Evolutionary conservation across 2,329 filamentous ascomycete species (phyloP), one percentile per base, ranked within the genome.

Genomic region (Aureobasidium melanogenum): DNA sequence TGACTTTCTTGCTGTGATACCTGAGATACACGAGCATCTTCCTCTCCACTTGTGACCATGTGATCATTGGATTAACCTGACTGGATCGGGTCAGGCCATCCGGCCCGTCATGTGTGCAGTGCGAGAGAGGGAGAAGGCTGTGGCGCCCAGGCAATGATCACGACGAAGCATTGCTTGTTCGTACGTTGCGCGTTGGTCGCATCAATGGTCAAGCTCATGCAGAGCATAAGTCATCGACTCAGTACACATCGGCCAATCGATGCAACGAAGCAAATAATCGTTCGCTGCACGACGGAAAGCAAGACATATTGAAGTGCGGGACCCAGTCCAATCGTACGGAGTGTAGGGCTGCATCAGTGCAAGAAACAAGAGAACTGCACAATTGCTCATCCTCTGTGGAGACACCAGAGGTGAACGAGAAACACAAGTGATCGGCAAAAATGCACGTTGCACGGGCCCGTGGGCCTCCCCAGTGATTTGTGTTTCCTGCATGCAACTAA

Each of bases 401-500:
- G 54, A 39, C 39, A 24, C 15, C 19, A n/a, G 32, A 46, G 55
- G 32, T n/a, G 44, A 24, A 39, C 15, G 36, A 43, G 22, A 46
- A 44, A 10, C 30, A 46, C 17, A 15, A 57, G 30, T 15, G 47
- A 51, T 51, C 47, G 32, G 47, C 55, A 36, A 43, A 34, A 24
- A 26, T 26, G 30, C 41, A 58, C 5, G 38, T 30, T 24, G 44
- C 41, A 39, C 32, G 43, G 46, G 12, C 55, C 34, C 32, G 32
- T 43, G 39, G 39, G 32, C 22, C 43, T 32, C 5, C 30, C 30
- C 14, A 36, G 46, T 38, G 28, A 58, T 58, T 58, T 58, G 55
- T 41, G 34, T 58, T 58, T 58, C 32, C 17, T 39, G 55, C 55
- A 58, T 58, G 32, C 32, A 24, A 39, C 55, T 58, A 58, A 47